Evolutionary conservation across 768 basidiomycete genomes (phyloP).

Genomic region (Hericium erinaceus): DNA sequence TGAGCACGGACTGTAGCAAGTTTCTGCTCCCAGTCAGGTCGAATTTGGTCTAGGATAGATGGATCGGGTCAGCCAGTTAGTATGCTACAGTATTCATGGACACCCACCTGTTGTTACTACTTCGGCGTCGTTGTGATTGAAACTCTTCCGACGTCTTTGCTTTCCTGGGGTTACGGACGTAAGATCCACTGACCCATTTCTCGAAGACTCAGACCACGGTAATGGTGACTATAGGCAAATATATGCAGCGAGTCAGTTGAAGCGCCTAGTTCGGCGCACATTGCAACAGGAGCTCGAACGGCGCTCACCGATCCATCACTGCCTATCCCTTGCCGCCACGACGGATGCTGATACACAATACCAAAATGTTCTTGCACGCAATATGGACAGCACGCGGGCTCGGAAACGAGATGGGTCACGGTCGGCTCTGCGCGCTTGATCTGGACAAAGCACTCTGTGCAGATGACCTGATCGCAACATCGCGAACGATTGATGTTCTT

Average conservation of each 20-base stretch:
- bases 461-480: conserved; percentile 97
- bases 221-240: conserved; percentile 16
- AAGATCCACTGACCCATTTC: conserved; percentile 26
- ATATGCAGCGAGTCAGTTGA: background rate
- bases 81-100: conserved; percentile 1
- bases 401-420: conserved; percentile 89
- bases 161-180: conserved; percentile 12
- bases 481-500: conserved; percentile 94
- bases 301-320: conserved; percentile 59
- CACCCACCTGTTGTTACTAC: conserved; percentile 81
- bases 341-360: conserved; percentile 74
- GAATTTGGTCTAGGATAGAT: conserved; percentile 69
- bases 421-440: conserved; percentile 96
- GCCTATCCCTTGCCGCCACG: conserved; percentile 74
- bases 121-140: conserved; percentile 75
- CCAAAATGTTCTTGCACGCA: conserved; percentile 98
- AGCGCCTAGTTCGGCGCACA: conserved; percentile 7
- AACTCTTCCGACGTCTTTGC: conserved; percentile 82
- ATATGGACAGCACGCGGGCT: conserved; percentile 94
- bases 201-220: conserved; percentile 46
- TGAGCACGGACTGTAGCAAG: conserved; percentile 88
- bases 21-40: conserved; percentile 97
- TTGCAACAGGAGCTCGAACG: background rate
- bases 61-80: background rate
- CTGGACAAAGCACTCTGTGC: conserved; percentile 98